Evolutionary conservation across 2,329 filamentous ascomycete species (phyloP), one percentile per base, ranked within the genome.

Genomic region (Cladophialophora psammophila): DNA sequence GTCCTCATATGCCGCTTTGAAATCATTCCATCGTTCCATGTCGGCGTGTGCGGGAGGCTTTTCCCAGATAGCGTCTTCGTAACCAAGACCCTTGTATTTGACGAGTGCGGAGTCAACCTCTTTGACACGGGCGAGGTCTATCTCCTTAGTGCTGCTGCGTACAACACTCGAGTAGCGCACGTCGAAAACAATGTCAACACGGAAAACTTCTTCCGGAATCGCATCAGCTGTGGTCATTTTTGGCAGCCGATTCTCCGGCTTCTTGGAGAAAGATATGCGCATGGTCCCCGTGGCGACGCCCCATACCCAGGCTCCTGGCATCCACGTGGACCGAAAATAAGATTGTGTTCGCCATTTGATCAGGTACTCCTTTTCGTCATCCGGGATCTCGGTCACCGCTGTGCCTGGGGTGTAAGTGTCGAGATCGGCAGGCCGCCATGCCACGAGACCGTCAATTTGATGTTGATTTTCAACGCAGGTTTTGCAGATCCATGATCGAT

Each of bases 31-130:
- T 45, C 90, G 84, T 32, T 89, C 86, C 12, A 86, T 86, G 65
- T 91, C 87, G 35, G 87, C 83, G 2, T 82, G 80, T 2, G 83
- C 79, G 0, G 94, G 94, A 0, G 93, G 92, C 1, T 86, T 84
- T 73, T 97, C 94, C 94, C 94, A 97, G 0, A 96, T 93, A 0
- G 88, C 87, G 66, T 97, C 93, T 69, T 97, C 93, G 75, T 99
- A 98, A 5, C 89, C 86, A 7, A 99, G 85, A 12, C 95, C 95
- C 78, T 96, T 93, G 78, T 94, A 98, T 77, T 99, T 99, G 80
- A 96, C 91, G 58, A 90, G 86, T 0, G 93, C 90, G 72, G 88
- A 86, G 58, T 88, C 85, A 26, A 99, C 88, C 71, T 93, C 86
- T 38, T 86, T 85, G 48, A 94, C 88, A 4, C 91, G 88, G 42